phyloP scores from a whole-genome alignment of 257 asterid genomes.

The Rubia yunnanensis region DNA sequence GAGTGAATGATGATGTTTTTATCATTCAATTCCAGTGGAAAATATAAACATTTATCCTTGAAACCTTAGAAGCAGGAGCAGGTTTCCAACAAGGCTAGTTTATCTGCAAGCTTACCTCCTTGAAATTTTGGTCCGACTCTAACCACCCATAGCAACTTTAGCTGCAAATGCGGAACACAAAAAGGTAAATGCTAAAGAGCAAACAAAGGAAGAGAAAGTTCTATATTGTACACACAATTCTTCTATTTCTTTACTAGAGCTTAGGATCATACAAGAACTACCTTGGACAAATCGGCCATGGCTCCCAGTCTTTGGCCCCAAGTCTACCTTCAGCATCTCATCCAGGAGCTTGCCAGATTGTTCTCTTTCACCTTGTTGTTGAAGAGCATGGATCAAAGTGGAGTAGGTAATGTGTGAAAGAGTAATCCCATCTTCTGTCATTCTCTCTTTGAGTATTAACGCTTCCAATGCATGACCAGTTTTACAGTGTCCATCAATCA shows the following conservation, averaged over 20 bases:
- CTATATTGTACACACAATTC: not conserved
- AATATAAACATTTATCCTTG: not conserved
- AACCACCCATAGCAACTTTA: conserved; percentile 22
- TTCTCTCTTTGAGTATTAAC: conserved; percentile 48
- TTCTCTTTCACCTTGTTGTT: conserved; percentile 32
- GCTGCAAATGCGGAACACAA: conserved; percentile 21
- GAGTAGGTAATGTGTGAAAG: conserved; percentile 45
- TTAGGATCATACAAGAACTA: not conserved
- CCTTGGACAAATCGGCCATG: conserved; percentile 8
- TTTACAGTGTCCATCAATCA: conserved; percentile 63
- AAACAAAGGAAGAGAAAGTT: not conserved
- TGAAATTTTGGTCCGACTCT: conserved; percentile 11
- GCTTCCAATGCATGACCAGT: conserved; percentile 50
- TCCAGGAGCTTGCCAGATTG: conserved; percentile 36
- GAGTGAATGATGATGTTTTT: not conserved
- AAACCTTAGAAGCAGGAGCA: conserved; percentile 5
- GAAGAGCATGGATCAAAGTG: conserved; percentile 35
- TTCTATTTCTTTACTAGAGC: not conserved
- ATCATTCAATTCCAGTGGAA: not conserved
- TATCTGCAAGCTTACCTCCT: conserved; percentile 6
- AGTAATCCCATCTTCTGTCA: conserved; percentile 52
- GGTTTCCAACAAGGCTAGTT: conserved; percentile 11
- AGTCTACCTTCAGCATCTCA: conserved; percentile 33
- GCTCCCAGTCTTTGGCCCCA: conserved; percentile 8
- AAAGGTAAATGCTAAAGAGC: not conserved